Conservation (phyloP, 495 filamentous ascomycete species). For the Penicillium roqueforti region DNA sequence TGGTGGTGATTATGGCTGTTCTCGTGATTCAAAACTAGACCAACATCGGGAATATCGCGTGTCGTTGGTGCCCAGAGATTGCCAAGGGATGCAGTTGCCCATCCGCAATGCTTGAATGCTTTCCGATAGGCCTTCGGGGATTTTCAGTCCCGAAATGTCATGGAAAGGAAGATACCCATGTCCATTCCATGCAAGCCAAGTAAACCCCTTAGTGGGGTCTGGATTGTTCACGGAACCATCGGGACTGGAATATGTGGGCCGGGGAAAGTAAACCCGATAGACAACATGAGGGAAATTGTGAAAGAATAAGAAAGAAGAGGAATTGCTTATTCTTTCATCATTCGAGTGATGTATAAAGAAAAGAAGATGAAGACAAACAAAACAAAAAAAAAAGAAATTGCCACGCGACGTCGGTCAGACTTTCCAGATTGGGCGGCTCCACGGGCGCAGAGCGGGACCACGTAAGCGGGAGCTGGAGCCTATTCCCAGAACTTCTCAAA, state of each 20-base stretch:
- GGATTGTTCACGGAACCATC: neutral
- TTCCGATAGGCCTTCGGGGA: neutral
- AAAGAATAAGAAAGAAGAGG: neutral
- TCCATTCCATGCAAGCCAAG: neutral
- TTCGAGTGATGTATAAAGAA: neutral
- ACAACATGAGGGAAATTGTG: neutral
- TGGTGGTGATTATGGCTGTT: neutral
- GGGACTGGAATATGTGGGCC: neutral
- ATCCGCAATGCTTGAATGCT: neutral
- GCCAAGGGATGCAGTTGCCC: neutral
- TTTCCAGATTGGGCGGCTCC: conserved; percentile 12
- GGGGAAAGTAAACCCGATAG: neutral
- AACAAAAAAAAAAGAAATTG: neutral
- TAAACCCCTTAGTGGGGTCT: neutral
- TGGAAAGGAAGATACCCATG: neutral
- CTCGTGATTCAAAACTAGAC: neutral
- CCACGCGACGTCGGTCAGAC: conserved; percentile 8
- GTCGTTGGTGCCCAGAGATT: neutral
- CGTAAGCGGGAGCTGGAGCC: conserved; percentile 12
- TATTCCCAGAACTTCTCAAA: neutral
- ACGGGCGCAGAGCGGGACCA: conserved; percentile 10
- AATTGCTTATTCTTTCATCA: neutral
- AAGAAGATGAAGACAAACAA: neutral
- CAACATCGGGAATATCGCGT: neutral
- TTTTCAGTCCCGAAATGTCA: neutral